phyloP scores from a whole-genome alignment of 768 basidiomycete species.

The Hortiboletus campestris region DNA sequence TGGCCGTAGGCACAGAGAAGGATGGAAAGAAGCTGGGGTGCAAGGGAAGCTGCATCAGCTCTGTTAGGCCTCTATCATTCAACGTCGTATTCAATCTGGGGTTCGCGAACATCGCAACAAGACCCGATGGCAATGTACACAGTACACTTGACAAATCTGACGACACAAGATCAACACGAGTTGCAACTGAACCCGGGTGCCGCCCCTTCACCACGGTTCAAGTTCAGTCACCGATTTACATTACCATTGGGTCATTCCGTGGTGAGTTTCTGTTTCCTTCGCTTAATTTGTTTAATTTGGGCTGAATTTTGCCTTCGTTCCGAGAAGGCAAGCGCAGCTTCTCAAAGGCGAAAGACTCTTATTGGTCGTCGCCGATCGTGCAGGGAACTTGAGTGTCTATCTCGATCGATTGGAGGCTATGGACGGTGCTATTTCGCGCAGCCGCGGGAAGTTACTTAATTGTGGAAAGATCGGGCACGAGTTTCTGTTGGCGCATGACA shows the following conservation, averaged over 20 bases:
- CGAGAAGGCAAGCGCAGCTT: constrained; percentile 38
- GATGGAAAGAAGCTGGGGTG: constrained; percentile 68
- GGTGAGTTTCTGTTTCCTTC: constrained; percentile 1
- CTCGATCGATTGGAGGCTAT: constrained; percentile 36
- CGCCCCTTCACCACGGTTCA: constrained; percentile 25
- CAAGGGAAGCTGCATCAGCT: constrained; percentile 40
- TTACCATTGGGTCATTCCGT: constrained; percentile 21
- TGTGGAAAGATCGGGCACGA: constrained; percentile 47
- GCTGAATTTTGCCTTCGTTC: not conserved
- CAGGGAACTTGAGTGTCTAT: constrained; percentile 37
- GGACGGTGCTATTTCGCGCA: constrained; percentile 28
- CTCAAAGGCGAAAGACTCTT: constrained; percentile 42
- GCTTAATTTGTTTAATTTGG: not conserved
- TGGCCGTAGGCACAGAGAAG: constrained; percentile 50
- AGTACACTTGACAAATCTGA: constrained; percentile 27
- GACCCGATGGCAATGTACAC: constrained; percentile 21
- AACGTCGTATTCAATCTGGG: constrained; percentile 1
- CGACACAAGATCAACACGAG: constrained; percentile 26
- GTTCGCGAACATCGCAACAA: constrained; percentile 9
- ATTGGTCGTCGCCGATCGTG: constrained; percentile 38
- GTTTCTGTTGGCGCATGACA: constrained; percentile 49
- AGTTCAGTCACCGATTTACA: constrained; percentile 11
- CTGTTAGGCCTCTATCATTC: not conserved
- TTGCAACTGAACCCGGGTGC: constrained; percentile 23
- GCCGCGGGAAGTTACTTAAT: constrained; percentile 35